Base-by-base conservation (phyloP, 108 stramenopile genomes). In the Conticribra weissflogii region DNA sequence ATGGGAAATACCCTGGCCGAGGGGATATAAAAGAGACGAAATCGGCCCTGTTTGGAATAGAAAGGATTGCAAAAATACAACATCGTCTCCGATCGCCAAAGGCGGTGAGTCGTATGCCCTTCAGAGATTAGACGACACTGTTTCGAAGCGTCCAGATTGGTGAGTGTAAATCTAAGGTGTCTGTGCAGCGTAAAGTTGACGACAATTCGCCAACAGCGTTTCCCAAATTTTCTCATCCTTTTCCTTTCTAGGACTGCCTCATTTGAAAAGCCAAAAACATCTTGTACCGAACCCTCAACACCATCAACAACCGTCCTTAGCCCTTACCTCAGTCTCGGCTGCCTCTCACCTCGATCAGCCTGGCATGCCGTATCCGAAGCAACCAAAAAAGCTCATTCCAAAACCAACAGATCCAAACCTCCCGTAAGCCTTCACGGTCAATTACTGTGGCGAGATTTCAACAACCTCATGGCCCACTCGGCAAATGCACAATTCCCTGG, bases 221-320 rank as follows among this genome's bases (percentile, higher is more conserved):
- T n/a, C n/a, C n/a, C n/a, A n/a, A n/a, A n/a, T n/a, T n/a, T n/a
- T n/a, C n/a, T 85, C 21, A 22, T 68, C 24, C 14, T 18, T 15
- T 48, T 36, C 52, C 29, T 78, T 21, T 18, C 52, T 22, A 96
- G 90, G 88, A 91, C 96, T 22, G 86, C 87, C 5, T 80, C 83
- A 23, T 99, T 98, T 71, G 96, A 94, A 73, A 99, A 99, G 67
- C 98, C 98, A 32, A 93, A 96, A 47, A 99, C 98, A 3, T 78
- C 87, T 3, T 92, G 92, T 29, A 97, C 89, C 24, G 79, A 85
- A 22, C 53, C 89, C n/a, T 57, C 62, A 25, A 72, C 71, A 36
- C 87, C 90, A 23, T 80, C 83, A 14, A 97, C 98, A 15, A 96
- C 97, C 12, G 83, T 68, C 4, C 76, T 98, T 3, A 69, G 78